phyloP scores from a whole-genome alignment of 805 yeast genomes.

The Zygotorulaspora florentina region DNA sequence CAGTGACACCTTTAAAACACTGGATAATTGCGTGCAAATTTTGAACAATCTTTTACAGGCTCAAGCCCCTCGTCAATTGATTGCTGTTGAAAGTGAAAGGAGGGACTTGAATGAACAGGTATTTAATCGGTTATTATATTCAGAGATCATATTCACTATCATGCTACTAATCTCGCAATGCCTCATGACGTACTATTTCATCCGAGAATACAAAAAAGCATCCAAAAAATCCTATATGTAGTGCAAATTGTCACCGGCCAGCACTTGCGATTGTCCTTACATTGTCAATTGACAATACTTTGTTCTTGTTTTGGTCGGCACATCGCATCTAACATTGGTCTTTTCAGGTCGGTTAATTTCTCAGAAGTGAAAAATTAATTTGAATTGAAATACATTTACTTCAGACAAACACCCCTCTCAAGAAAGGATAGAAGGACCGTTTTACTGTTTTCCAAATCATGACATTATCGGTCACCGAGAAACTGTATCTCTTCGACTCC shows the following conservation, averaged over 20 bases:
- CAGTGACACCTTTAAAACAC: conserved; percentile 3
- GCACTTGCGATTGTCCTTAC: background rate
- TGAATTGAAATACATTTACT: background rate
- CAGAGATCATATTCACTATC: conserved; percentile 6
- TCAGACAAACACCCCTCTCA: background rate
- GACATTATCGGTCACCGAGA: conserved; percentile 73
- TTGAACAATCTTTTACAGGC: background rate
- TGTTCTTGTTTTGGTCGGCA: background rate
- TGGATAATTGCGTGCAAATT: conserved; percentile 4
- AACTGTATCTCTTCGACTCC: conserved; percentile 72
- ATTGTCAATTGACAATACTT: background rate
- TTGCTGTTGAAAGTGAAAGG: conserved; percentile 13
- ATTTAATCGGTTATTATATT: conserved; percentile 12
- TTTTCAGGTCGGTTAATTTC: too few species aligned
- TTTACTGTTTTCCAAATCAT: conserved; percentile 31
- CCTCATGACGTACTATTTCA: background rate
- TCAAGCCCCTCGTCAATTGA: conserved; percentile 8
- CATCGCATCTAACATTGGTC: too few species aligned
- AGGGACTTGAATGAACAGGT: conserved; percentile 17
- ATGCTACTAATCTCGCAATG: conserved; percentile 4
- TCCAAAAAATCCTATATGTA: background rate
- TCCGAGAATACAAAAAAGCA: background rate
- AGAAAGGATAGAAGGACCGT: background rate
- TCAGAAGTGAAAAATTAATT: background rate
- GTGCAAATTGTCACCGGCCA: background rate